Evolutionary conservation across 2,329 filamentous ascomycete genomes (phyloP), one percentile per base, ranked within the genome.

Genomic region (Cytospora paraplurivora): DNA sequence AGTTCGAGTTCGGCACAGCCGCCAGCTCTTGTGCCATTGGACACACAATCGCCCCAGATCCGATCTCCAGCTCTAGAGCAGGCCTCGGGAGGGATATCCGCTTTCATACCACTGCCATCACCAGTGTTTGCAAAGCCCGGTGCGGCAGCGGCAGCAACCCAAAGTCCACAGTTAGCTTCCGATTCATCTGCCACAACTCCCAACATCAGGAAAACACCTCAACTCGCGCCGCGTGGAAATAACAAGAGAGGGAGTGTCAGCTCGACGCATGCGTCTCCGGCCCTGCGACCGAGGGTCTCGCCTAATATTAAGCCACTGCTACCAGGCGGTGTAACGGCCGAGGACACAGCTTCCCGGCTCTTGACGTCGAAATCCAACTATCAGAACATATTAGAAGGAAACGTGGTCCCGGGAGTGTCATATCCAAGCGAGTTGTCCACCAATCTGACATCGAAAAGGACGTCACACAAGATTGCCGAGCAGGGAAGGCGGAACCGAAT

Each of bases 301-400:
- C 95, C 94, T 3, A 96, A 87, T 74, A 97, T 99, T 75, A 96
- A 97, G 74, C 94, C 95, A 11, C 76, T 97, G 27, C 83, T 97
- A 54, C 92, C 93, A 4, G 82, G 77, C 11, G 74, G 82, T 3
- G 76, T 82, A 62, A 80, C 83, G 1, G 81, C 80, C 5, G 85
- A 88, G 68, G 84, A 87, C 69, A 82, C 85, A 1, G 82, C 86
- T 0, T 88, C 85, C n/a, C 83, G 92, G 34, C 84, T 98, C 52
- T 83, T 99, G 34, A 91, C 93, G 41, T 92, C 91, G 17, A 98
- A 98, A 75, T 98, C 94, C 1, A 99, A 99, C 72, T 99, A 99
- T 72, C 94, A 98, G 72, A 96, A 97, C 71, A 95, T 99, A 44
- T 79, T 99, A 12, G 95, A 98, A 74, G 95, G 95, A 56, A 98